These are phyloP conservation scores for Glaciozyma martinii DNA, from an alignment of 768 basidiomycete genomes.

Conservation along the genomic window DNA sequence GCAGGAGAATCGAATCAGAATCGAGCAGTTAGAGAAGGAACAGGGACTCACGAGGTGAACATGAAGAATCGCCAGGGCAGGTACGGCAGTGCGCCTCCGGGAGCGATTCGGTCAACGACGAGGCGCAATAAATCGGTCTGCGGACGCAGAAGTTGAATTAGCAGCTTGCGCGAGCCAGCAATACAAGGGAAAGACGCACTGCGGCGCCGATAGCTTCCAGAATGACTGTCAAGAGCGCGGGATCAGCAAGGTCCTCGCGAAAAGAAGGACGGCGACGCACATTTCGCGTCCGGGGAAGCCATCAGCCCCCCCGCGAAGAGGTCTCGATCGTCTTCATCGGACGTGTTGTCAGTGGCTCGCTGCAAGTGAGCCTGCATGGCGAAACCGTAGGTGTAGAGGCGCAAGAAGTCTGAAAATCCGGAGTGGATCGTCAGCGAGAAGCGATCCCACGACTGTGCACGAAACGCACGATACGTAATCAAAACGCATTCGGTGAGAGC, in stretches of 20 bases:
- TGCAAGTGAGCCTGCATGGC: conserved; percentile 30
- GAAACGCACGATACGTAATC: conserved; percentile 8
- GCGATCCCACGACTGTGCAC: no score
- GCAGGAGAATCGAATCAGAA: not conserved
- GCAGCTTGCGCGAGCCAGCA: not conserved
- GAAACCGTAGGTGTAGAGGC: conserved; percentile 26
- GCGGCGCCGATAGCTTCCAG: conserved; percentile 32
- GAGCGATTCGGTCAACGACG: conserved; percentile 27
- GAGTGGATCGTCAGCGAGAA: not conserved
- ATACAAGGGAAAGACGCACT: not conserved
- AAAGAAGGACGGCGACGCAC: no score
- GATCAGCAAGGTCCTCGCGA: no score
- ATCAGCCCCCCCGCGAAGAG: conserved; percentile 26
- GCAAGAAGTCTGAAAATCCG: conserved; percentile 3
- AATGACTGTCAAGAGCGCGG: conserved; percentile 7
- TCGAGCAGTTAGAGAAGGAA: no score
- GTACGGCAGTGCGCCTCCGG: conserved; percentile 30
- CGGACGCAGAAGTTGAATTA: no score
- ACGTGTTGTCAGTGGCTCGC: not conserved
- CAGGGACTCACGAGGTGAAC: conserved; percentile 11
- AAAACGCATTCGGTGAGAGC: conserved; percentile 8
- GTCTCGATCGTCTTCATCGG: conserved; percentile 1
- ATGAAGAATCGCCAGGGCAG: conserved; percentile 25
- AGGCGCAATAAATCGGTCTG: conserved; percentile 26
- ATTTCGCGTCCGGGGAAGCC: conserved; percentile 28